Conservation (phyloP, 2,329 filamentous ascomycete genomes). For the Alternaria sp. region DNA sequence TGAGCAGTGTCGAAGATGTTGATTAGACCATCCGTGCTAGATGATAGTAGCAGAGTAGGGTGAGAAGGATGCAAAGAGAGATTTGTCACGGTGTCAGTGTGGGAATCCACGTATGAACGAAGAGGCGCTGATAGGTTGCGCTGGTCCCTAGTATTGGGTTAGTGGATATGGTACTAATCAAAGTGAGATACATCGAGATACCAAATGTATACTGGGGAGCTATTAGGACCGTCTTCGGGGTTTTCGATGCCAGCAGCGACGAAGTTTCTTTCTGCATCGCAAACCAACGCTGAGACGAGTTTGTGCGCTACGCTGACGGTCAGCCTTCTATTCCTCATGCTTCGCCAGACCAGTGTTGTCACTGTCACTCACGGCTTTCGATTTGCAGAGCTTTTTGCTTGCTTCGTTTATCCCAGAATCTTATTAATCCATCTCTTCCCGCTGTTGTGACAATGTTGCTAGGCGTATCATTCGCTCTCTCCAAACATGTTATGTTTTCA, state of each 20-base stretch:
- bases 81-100: conserved; percentile 68
- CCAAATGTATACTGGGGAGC: conserved; percentile 51
- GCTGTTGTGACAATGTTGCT: conserved; percentile 70
- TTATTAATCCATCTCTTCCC: conserved; percentile 74
- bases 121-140: conserved; percentile 50
- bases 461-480: conserved; percentile 60
- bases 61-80: conserved; percentile 68
- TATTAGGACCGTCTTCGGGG: conserved; percentile 58
- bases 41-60: conserved; percentile 72
- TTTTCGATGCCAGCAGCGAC: conserved; percentile 79
- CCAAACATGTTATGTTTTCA: conserved; percentile 70
- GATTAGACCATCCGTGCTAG: conserved; percentile 80
- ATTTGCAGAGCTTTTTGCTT: conserved; percentile 55
- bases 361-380: conserved; percentile 41
- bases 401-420: conserved; percentile 71
- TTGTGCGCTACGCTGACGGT: conserved; percentile 54
- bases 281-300: conserved; percentile 70
- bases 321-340: neutral
- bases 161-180: conserved; percentile 1
- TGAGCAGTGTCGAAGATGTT: conserved; percentile 75
- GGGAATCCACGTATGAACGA: conserved; percentile 55
- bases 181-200: conserved; percentile 14
- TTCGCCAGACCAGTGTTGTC: neutral
- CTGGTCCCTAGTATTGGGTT: conserved; percentile 47
- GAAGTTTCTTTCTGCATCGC: conserved; percentile 63